Base-by-base conservation (phyloP, 169 alveolate species). In the Perkinsus marinus region DNA sequence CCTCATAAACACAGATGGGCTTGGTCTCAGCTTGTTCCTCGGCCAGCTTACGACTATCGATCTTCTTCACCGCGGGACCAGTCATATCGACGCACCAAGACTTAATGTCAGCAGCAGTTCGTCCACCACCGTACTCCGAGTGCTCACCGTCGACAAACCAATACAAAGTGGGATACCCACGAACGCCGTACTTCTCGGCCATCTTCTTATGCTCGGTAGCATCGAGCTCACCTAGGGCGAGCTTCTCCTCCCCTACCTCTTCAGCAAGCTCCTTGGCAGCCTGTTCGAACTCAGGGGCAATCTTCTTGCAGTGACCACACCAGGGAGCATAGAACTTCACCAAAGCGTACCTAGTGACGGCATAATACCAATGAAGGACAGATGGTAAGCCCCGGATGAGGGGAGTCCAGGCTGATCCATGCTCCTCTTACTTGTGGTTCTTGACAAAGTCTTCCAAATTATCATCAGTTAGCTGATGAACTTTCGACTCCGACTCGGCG, bases 231-330 rank as follows among this genome's bases (percentile, higher is more conserved):
- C 93, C 96, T 39, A 94, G 57, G 10, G 92, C 79, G n/a, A 91
- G 41, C 79, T 90, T 90, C 68, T 46, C 68, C 68, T 94, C 94
- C 39, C 91, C 90, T 39, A 89, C 92, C 92, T 69, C 68, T 30
- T 57, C 79, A 30, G 79, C 79, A 39, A 94, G 68, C 89, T 39
- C 43, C 38, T n/a, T 39, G 0, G 97, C 97, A 5, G 95, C 95
- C 93, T 95, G 93, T 92, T 95, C 97, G 93, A 94, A 97, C 92
- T 97, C 97, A 39, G 98, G 97, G 47, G 96, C 96, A 68, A 97
- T 69, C 34, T 93, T 90, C 93, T 97, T 95, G 92, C 99, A 97
- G 95, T 96, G 97, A 10, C 97, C 98, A 90, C 99, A 97, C 98
- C 98, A 95, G 41, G 97, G 97, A 43, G 98, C 97, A 47, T 94